Evolutionary conservation across 345 rosid species (phyloP).

Genomic region (Chamaenerion angustifolium): DNA sequence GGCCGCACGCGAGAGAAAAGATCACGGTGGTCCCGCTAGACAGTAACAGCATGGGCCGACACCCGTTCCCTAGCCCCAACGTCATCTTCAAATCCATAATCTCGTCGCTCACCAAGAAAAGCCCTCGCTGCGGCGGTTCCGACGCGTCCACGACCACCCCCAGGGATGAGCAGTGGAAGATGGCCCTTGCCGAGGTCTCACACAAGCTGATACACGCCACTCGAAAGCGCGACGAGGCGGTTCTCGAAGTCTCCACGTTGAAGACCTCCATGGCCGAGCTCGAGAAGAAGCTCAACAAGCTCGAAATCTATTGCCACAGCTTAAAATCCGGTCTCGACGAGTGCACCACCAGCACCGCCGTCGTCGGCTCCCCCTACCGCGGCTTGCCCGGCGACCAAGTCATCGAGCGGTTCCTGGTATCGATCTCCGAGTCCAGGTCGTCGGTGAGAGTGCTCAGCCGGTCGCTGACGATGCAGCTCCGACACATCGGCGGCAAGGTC

Average conservation of each 20-base stretch:
- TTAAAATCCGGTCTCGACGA: constrained; percentile 74
- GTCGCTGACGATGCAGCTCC: constrained; percentile 50
- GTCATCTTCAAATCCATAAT: constrained; percentile 61
- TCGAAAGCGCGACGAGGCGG: constrained; percentile 71
- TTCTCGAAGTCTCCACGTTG: constrained; percentile 60
- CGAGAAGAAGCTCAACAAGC: constrained; percentile 83
- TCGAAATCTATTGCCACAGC: constrained; percentile 67
- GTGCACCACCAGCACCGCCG: constrained; percentile 16
- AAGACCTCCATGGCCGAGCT: constrained; percentile 75
- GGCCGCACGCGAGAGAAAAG: constrained; percentile 72
- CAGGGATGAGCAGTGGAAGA: constrained; percentile 69
- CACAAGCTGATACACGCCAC: constrained; percentile 72
- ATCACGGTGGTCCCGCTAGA: constrained; percentile 79
- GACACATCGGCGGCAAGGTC: constrained; percentile 56
- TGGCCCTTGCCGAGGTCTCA: constrained; percentile 72
- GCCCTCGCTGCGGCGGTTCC: constrained; percentile 27
- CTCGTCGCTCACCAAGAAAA: constrained; percentile 50
- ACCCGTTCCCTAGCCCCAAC: constrained; percentile 61
- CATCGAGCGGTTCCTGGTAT: constrained; percentile 51
- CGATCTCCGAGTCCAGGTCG: constrained; percentile 69
- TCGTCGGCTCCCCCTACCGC: constrained; percentile 12
- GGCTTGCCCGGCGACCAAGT: constrained; percentile 20
- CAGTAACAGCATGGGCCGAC: constrained; percentile 17
- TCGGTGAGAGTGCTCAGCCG: constrained; percentile 53
- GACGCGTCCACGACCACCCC: neutral